Evolutionary conservation across 2,329 filamentous ascomycete genomes (phyloP), one percentile per base, ranked within the genome.

Genomic region (Sporothrix brasiliensis): DNA sequence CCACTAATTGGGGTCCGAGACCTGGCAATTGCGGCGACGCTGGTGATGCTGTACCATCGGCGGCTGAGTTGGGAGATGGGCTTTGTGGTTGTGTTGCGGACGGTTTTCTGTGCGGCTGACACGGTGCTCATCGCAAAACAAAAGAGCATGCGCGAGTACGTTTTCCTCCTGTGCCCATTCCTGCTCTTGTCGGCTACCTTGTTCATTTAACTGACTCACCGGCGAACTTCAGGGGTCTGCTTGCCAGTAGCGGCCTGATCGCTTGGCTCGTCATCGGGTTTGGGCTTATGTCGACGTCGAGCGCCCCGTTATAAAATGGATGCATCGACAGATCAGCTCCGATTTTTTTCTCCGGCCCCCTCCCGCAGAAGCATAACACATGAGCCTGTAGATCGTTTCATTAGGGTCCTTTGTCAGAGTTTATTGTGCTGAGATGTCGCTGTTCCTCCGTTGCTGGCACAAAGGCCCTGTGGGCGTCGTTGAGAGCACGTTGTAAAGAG

Each of bases 1-100:
- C 73, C 71, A 41, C 69, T 75, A 34, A 71, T 74, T 44, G 73
- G 73, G 7, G 72, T 70, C n/a, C 71, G 74, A 53, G 73, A 73
- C 56, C 50, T 75, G 11, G 71, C 69, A 52, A 72, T 76, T 69
- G 73, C 72, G 7, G 67, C 70, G 27, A 68, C 72, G 34, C 70
- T 75, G 4, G 72, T 71, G 24, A 69, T 67, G 24, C 69, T 75
- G 47, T 65, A 70, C 53, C 58, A 69, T 13, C 61, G 69, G 60
- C 24, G 66, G 11, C 69, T 71, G 53, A 66, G 54, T 11, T 53
- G 67, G 54, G 74, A 75, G 70, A 74, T 73, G 69, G 73, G 73
- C 7, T 72, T 71, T n/a, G 61, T 75, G 30, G 73, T 74, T n/a
- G 68, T 74, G 34, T 71, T 72, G 2, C 72, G 74, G 14, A 74